phyloP scores from a whole-genome alignment of 331 rosid genomes.

The Acacia concinna region DNA sequence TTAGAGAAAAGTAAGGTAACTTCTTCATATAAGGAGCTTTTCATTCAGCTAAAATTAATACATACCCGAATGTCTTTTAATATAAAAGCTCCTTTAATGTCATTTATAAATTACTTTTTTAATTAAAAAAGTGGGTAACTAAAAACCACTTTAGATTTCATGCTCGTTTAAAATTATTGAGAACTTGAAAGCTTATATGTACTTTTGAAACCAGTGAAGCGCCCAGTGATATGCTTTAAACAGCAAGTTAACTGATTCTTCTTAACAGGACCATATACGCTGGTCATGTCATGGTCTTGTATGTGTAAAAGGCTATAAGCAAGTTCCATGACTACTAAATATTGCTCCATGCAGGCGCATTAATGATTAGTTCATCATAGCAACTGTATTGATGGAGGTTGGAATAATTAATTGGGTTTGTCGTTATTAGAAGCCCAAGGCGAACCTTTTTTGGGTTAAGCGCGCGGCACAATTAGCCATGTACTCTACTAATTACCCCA shows the following conservation, averaged over 20 bases:
- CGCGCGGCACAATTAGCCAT: conserved; percentile 53
- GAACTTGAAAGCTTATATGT: neutral
- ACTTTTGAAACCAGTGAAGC: neutral
- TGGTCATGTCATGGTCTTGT: neutral
- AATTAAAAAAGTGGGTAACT: no score
- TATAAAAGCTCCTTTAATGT: no score
- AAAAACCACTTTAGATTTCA: no score
- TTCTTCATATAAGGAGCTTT: no score
- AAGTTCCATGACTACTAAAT: no score
- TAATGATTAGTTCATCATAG: neutral
- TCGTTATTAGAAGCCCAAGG: conserved; percentile 49
- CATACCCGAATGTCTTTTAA: no score
- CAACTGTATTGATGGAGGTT: neutral
- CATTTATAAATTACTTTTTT: no score
- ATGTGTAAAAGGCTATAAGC: no score
- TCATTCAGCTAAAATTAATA: no score
- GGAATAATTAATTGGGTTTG: conserved; percentile 30
- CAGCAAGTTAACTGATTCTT: no score
- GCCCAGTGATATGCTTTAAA: neutral
- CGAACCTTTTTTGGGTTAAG: conserved; percentile 44
- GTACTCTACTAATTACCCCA: conserved; percentile 71
- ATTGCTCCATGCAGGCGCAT: neutral
- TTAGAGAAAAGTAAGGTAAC: no score
- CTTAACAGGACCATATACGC: neutral
- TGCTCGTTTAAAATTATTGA: no score